Base-by-base conservation (phyloP, 768 basidiomycete species). In the Suillus placidus region DNA sequence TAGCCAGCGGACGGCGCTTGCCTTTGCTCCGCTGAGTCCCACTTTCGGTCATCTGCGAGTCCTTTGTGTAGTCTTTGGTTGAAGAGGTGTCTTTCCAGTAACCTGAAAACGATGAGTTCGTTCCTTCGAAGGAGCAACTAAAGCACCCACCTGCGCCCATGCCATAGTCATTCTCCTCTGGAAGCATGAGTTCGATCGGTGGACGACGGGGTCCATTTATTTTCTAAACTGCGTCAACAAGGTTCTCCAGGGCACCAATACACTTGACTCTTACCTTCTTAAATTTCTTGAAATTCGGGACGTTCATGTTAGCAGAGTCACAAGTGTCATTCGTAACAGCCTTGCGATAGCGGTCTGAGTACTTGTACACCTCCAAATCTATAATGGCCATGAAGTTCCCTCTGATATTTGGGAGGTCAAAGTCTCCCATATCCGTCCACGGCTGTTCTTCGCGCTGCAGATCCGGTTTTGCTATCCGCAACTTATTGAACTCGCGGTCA, bases 371-470 rank as follows among this genome's bases (percentile, higher is more conserved):
- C 37, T 88, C 87, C 80, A 91, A 77, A 65, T 91, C 88, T 37
- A 90, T 77, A 35, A 92, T 84, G 3, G 90, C 85, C 91, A 93
- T 92, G 67, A 93, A 93, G 71, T 93, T 93, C 0, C 92, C 92
- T 54, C 88, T 74, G 43, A 93, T 49, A 64, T 83, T 83, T 4
- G 75, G 76, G 60, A 89, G 85, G 65, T 90, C 88, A 73, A 92
- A 89, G 45, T 88, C 87, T 32, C 85, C 88, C 51, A 92, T 71
- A 14, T 88, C 73, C 3, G 79, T 82, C 88, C 88, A 90, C 55
- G 84, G 81, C 51, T 83, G 76, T 54, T 86, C 83, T 34, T 82
- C 81, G 4, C 71, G 76, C 63, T 77, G 78, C 60, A 87, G 68
- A 60, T 86, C 85, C 3, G 90, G 88, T 71, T 86, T 89, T 7